Percentiles rank a stretch among this genome's conserved stretches.
Conservation (phyloP, 1,139 yeast species). For the Suhomyces guaymorum region DNA sequence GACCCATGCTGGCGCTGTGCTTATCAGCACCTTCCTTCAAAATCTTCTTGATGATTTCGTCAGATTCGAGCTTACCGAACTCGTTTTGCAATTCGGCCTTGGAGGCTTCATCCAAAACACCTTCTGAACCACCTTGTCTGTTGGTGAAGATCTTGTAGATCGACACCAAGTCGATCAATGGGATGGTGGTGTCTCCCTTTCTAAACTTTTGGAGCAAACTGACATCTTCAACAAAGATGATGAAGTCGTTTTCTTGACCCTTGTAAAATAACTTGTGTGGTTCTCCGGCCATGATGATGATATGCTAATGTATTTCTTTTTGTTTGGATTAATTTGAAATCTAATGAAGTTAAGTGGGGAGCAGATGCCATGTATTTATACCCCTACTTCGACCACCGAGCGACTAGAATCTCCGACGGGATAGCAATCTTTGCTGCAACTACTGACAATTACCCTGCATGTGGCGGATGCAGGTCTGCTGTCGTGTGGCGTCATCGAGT, state of each 20-base stretch:
- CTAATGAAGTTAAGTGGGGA: too few species aligned
- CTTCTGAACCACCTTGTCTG: constrained; percentile 68
- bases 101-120: constrained; percentile 74
- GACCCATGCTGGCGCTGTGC: constrained; percentile 18
- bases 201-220: constrained; percentile 51
- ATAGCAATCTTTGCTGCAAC: constrained; percentile 12
- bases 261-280: constrained; percentile 58
- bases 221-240: constrained; percentile 60
- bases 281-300: constrained; percentile 11
- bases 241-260: constrained; percentile 63
- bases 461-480: constrained; percentile 1
- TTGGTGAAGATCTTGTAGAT: constrained; percentile 63
- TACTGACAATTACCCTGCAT: constrained; percentile 5
- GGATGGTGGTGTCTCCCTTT: constrained; percentile 53
- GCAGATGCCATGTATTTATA: too few species aligned
- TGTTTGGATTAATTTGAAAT: too few species aligned
- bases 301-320: too few species aligned
- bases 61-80: constrained; percentile 55
- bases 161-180: constrained; percentile 66
- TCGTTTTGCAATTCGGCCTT: constrained; percentile 61
- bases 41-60: constrained; percentile 55
- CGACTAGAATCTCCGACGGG: constrained; percentile 1
- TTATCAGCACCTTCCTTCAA: constrained; percentile 56
- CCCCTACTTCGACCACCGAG: too few species aligned
- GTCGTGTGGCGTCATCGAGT: constrained; percentile 13